Evolutionary conservation across 2,329 filamentous ascomycete genomes (phyloP).

Genomic region (Lachnum nothofagi): DNA sequence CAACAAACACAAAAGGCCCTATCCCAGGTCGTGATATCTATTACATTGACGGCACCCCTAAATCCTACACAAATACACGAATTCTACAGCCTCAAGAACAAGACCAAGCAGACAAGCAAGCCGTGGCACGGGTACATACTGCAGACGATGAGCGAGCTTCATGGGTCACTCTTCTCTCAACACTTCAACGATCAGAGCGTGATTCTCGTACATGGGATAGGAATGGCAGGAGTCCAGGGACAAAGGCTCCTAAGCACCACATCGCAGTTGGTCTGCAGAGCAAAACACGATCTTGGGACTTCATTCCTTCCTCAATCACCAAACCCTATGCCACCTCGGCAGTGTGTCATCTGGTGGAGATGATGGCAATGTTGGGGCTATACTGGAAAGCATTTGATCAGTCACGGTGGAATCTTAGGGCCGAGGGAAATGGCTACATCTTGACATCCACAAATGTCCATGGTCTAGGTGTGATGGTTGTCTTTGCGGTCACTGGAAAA

Average conservation of each 20-base stretch:
- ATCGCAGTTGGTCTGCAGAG: constrained; percentile 29
- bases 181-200: constrained; percentile 46
- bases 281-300: constrained; percentile 36
- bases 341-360: constrained; percentile 34
- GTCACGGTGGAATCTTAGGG: constrained; percentile 43
- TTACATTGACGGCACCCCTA: constrained; percentile 25
- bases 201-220: constrained; percentile 43
- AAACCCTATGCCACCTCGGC: constrained; percentile 35
- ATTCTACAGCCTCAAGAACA: constrained; percentile 16
- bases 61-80: constrained; percentile 24
- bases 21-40: constrained; percentile 21
- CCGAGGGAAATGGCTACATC: constrained; percentile 36
- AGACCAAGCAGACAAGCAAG: constrained; percentile 9
- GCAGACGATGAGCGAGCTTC: constrained; percentile 53
- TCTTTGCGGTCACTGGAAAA: constrained; percentile 47
- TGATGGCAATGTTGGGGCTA: constrained; percentile 39
- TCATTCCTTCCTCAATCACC: constrained; percentile 34
- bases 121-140: constrained; percentile 40
- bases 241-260: constrained; percentile 16
- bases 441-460: constrained; percentile 33
- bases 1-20: constrained; percentile 26
- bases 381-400: constrained; percentile 57
- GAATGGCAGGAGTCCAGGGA: not conserved
- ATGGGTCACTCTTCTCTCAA: constrained; percentile 48
- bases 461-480: constrained; percentile 52